Evolutionary conservation across 495 filamentous ascomycete genomes (phyloP), one percentile per base, ranked within the genome.

Genomic region (Terfezia boudieri): DNA sequence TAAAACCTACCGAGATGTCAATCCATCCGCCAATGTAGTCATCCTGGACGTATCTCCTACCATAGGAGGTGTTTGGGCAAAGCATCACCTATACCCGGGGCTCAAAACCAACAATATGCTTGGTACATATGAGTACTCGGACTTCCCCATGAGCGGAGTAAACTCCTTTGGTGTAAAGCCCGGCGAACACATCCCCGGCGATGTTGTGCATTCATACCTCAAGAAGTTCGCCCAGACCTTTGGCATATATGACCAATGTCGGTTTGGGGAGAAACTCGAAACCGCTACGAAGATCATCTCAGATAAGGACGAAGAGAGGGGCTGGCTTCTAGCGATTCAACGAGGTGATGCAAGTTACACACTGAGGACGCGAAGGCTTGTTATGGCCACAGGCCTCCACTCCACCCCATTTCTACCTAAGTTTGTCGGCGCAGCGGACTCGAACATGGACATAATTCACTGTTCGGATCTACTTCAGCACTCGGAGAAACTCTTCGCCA

Each of bases 1-100:
- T 37, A 75, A 75, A 58, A 81, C 77, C 36, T 80, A 77, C 61
- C 69, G 71, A 26, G 69, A 78, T 52, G 57, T 77, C 51, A 67
- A 79, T 52, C 76, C 77, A 32, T 63, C 61, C 22, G 64, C 70
- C 32, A 63, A 67, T 48, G 57, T 81, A 12, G 54, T 72, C 2
- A 63, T 83, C 0, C 59, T 82, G 36, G 81, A 84, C 11, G 65
- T 69, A 2, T 70, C 71, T 5, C 60, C 64, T 10, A 73, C 76
- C 0, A 62, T 87, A 26, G 84, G 84, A 8, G 83, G 84, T 35
- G 75, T 79, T 43, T 89, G 84, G 84, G 71, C 76, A 5, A 67
- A 73, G 37, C 67, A 80, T 36, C 69, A 78, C 0, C 67, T 82
- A 32, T 86, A 85, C 62, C 74, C 76, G 8, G 78, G 79, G 9